These are phyloP conservation scores for Pyricularia sp. DNA, from an alignment of 2,329 filamentous ascomycete genomes.

Conservation along the genomic window DNA sequence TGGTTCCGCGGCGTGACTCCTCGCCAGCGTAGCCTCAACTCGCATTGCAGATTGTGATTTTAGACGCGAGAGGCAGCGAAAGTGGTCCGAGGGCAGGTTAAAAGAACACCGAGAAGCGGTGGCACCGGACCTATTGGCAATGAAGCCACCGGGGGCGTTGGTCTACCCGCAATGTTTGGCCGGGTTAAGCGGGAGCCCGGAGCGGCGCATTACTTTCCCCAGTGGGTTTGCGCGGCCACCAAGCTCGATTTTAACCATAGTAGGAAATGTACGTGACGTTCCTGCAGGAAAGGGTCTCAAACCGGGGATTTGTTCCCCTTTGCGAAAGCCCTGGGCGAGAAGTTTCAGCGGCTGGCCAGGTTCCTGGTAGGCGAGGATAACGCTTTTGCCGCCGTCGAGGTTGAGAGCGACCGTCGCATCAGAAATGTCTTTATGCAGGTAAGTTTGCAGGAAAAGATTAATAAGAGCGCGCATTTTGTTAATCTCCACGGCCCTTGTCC, in stretches of 20 bases:
- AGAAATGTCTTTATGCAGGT: neutral
- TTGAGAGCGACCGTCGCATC: neutral
- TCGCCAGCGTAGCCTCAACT: too few relatives aligned
- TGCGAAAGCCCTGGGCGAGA: neutral
- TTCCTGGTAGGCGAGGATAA: neutral
- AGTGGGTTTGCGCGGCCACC: neutral
- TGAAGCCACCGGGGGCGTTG: slow-evolving; percentile 10
- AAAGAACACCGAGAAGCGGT: neutral
- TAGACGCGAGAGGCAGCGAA: slow-evolving; percentile 13
- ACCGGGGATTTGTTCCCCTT: neutral
- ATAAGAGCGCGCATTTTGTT: slow-evolving; percentile 1
- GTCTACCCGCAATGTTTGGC: too few relatives aligned
- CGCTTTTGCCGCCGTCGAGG: slow-evolving; percentile 1
- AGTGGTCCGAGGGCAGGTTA: slow-evolving; percentile 1
- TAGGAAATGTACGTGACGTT: neutral
- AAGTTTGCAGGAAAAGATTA: neutral
- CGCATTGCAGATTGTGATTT: too few relatives aligned
- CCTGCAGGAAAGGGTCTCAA: neutral
- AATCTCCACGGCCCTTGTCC: neutral
- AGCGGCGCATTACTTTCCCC: neutral
- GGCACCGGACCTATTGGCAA: neutral
- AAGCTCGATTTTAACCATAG: neutral
- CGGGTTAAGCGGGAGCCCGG: too few relatives aligned
- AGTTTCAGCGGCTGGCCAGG: neutral
- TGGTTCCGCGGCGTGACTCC: too few relatives aligned